These are phyloP conservation scores for Lasiosphaeria miniovina DNA, from an alignment of 495 filamentous ascomycete species.

Conservation along the genomic window DNA sequence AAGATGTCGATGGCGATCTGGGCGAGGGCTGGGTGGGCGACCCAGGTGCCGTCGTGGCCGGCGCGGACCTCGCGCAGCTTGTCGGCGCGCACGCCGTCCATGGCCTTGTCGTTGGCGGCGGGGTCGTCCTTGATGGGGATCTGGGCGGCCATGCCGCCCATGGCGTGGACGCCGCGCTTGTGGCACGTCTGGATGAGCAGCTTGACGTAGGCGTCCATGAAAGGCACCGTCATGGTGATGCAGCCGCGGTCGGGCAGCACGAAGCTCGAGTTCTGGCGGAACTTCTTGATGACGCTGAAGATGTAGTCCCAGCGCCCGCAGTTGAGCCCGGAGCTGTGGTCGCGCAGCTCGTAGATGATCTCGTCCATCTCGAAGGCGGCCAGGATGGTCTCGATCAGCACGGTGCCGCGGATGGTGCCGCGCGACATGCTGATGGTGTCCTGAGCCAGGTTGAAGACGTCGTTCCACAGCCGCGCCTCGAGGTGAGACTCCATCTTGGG, in stretches of 20 bases:
- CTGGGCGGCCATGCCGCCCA: slow-evolving; percentile 99
- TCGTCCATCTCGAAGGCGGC: slow-evolving; percentile 99
- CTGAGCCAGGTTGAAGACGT: slow-evolving; percentile 95
- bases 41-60: slow-evolving; percentile 95
- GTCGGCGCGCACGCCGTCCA: slow-evolving; percentile 89
- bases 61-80: slow-evolving; percentile 95
- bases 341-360: slow-evolving; percentile 99
- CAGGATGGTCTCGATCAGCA: slow-evolving; percentile 96
- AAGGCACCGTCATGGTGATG: slow-evolving; percentile 97
- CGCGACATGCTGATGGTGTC: slow-evolving; percentile 86
- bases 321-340: slow-evolving; percentile 95
- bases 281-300: slow-evolving; percentile 99
- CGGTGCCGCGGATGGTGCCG: slow-evolving; percentile 92
- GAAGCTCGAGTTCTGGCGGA: slow-evolving; percentile 90
- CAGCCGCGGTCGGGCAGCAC: slow-evolving; percentile 86
- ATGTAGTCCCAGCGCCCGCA: slow-evolving; percentile 99
- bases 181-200: slow-evolving; percentile 98
- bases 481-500: slow-evolving; percentile 99
- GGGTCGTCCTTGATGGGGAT: slow-evolving; percentile 96
- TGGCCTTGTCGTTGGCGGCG: slow-evolving; percentile 86
- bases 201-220: slow-evolving; percentile 96
- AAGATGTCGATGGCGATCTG: slow-evolving; percentile 88
- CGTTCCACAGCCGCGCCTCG: slow-evolving; percentile 97
- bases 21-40: slow-evolving; percentile 93
- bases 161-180: slow-evolving; percentile 89